phyloP scores from a whole-genome alignment of 164 flowering plant species.

The Umbilicus rupestris region DNA sequence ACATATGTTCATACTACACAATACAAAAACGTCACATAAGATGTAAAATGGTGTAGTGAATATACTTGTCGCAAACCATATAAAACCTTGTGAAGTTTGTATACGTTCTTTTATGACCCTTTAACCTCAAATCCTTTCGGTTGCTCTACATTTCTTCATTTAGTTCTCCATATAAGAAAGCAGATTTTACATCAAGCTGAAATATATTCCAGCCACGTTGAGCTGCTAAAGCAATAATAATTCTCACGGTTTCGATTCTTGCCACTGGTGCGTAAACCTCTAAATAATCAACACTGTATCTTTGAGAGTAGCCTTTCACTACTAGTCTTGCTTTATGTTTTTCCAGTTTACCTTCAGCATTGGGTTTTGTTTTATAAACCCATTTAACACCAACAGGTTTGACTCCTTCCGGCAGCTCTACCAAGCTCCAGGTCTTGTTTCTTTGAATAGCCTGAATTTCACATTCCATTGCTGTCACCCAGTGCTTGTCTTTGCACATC shows the following conservation, averaged over 20 bases:
- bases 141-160: background rate
- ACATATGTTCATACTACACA: too few species aligned
- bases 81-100: background rate
- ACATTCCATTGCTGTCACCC: background rate
- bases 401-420: background rate
- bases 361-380: slow-evolving; percentile 2
- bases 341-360: background rate
- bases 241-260: slow-evolving; percentile 9
- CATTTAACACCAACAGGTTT: background rate
- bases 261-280: slow-evolving; percentile 8
- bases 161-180: background rate
- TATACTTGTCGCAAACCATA: background rate
- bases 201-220: background rate
- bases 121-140: background rate
- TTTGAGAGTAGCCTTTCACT: background rate
- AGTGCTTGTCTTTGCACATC: background rate
- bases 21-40: too few species aligned
- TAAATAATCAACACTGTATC: background rate
- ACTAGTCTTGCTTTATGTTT: background rate
- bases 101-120: background rate
- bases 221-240: slow-evolving; percentile 4
- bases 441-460: background rate
- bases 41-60: too few species aligned
- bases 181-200: slow-evolving; percentile 6
- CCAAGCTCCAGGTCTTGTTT: slow-evolving; percentile 7